Base-by-base conservation (phyloP, 768 basidiomycete species). In the Russula sp. region DNA sequence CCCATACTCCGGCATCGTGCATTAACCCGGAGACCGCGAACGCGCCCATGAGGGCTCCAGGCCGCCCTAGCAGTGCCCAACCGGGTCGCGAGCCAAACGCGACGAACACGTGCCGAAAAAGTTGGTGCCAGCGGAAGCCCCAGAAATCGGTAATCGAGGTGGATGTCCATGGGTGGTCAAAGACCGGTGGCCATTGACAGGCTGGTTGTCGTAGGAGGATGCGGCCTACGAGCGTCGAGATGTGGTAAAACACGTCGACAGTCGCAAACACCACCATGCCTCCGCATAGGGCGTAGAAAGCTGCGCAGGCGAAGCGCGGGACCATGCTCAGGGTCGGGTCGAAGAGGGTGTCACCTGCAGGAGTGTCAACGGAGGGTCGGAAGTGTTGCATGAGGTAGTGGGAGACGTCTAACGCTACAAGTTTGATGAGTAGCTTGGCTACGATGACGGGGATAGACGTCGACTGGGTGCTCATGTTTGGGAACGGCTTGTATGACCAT, bases 1-100 rank as follows among this genome's bases (percentile, higher is more conserved):
- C 84, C 78, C 81, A 86, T 58, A 83, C 64, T 11, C 83, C 86
- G 16, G 81, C 46, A 64, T 84, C 79, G 62, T 91, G 89, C 5
- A 89, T 69, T 4, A 83, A 28, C 8, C 80, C 86, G 0, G 88
- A 90, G 5, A 82, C 64, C 2, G 80, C 54, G 70, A 90, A 90
- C 5, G 80, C 81, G 6, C 86, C 87, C 2, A 89, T 55, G 5
- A 88, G 75, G 5, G 71, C 74, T 8, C 83, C 85, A 4, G 71
- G 60, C n/a, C 79, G 79, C 14, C 87, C 86, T n/a, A 82, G 68
- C 5, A 83, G 62, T 59, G 69, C 69, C 32, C 71, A 70, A 26
- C 83, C 58, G 0, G 75, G 77, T 8, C 59, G 59, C 2, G 70
- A 71, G 24, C 78, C 79, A 3, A 75, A 24, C 16, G 66, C 44